These are phyloP conservation scores for Nitzschia inconspicua DNA, from an alignment of 108 stramenopile species.

Conservation along the genomic window DNA sequence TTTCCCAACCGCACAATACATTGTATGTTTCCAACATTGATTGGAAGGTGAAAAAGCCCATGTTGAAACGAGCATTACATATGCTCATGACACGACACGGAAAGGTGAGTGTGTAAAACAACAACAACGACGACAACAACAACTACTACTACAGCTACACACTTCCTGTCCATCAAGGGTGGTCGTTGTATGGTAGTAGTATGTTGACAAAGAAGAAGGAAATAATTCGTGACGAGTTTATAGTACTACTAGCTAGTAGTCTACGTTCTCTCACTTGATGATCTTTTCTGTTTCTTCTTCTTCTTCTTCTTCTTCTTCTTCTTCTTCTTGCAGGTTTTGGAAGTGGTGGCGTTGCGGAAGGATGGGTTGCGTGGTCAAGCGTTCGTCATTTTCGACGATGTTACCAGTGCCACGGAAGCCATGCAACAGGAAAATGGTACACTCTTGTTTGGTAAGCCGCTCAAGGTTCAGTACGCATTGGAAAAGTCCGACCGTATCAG, in stretches of 20 bases:
- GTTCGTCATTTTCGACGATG: constrained; percentile 90
- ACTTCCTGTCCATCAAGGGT: too few relatives aligned
- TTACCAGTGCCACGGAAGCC: constrained; percentile 86
- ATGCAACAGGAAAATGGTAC: constrained; percentile 87
- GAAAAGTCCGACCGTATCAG: constrained; percentile 85
- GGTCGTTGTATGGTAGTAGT: too few relatives aligned
- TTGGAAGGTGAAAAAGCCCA: constrained; percentile 94
- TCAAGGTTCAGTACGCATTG: constrained; percentile 85
- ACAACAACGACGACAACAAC: too few relatives aligned
- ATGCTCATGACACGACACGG: constrained; percentile 93
- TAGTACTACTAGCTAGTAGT: too few relatives aligned
- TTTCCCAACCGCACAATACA: constrained; percentile 71
- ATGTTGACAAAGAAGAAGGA: too few relatives aligned
- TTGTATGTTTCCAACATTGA: constrained; percentile 95
- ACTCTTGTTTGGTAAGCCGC: constrained; percentile 86
- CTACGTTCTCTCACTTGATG: background rate
- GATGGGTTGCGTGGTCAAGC: constrained; percentile 88
- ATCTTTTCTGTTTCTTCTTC: background rate
- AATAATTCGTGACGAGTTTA: too few relatives aligned
- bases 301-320: background rate
- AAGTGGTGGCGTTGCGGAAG: constrained; percentile 74
- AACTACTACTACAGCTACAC: too few relatives aligned
- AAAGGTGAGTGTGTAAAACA: constrained; percentile 49
- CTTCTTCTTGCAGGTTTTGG: constrained; percentile 38
- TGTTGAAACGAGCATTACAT: constrained; percentile 87